Base-by-base conservation (phyloP, 257 asterid genomes). In the Cordia subcordata region DNA sequence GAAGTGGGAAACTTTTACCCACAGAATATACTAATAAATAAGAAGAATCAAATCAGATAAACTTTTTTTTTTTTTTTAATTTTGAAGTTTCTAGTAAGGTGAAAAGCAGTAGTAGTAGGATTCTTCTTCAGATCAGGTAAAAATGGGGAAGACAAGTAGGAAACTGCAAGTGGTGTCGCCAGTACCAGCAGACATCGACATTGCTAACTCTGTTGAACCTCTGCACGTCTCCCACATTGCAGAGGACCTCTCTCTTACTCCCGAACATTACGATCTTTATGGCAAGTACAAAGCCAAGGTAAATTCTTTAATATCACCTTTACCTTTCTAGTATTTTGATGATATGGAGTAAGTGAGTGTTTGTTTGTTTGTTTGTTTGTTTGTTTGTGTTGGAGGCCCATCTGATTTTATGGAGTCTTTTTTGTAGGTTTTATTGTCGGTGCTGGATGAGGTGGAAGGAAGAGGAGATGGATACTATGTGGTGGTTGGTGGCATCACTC, bases 251-350 rank as follows among this genome's bases (percentile, higher is more conserved):
- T 75, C 75, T 66, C 90, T 92, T 65, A 62, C 47, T 60, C 75
- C 97, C 12, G 64, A 78, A 0, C 85, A 86, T 68, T 92, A 88
- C 64, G 99, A 88, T 81, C 92, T 86, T 5, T 92, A 86, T 61
- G 99, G 99, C 0, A 92, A 92, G 52, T 86, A 88, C 74, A 88
- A 92, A 51, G 94, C 94, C 67, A 92, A 92, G 98, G 95, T 88
- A 19, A 11, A 22, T 14, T 15, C 16, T 13, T 20, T 2, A n/a
- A n/a, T n/a, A n/a, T n/a, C n/a, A n/a, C n/a, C n/a, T n/a, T n/a
- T n/a, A n/a, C n/a, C n/a, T n/a, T n/a, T n/a, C n/a, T n/a, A n/a
- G n/a, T n/a, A n/a, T n/a, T n/a, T n/a, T n/a, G n/a, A n/a, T n/a
- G n/a, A n/a, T n/a, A n/a, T n/a, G n/a, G n/a, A n/a, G n/a, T n/a